These are phyloP conservation scores for Talaromyces proteolyticus DNA, from an alignment of 495 filamentous ascomycete species.

Conservation along the genomic window DNA sequence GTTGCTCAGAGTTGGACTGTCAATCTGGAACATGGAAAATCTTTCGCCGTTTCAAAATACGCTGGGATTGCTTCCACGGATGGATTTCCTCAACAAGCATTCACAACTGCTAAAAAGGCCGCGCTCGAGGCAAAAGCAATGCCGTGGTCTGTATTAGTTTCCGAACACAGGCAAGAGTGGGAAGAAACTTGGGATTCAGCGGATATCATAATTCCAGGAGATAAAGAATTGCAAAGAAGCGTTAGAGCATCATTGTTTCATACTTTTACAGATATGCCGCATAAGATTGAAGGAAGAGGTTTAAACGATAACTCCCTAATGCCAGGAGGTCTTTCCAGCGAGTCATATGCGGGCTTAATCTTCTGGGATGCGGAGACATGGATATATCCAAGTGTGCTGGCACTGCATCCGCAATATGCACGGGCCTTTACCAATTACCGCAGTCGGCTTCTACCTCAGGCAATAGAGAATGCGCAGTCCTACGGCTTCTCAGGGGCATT, in stretches of 20 bases:
- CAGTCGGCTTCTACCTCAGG: constrained; percentile 37
- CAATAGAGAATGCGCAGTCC: constrained; percentile 41
- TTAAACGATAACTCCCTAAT: constrained; percentile 47
- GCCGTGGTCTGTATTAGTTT: not conserved
- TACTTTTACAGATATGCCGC: not conserved
- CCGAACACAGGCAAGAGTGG: constrained; percentile 1
- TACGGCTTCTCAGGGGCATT: constrained; percentile 39
- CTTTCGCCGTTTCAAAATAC: constrained; percentile 40
- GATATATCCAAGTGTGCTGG: constrained; percentile 50
- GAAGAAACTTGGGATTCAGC: not conserved
- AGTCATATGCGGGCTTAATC: constrained; percentile 49
- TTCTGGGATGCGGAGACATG: constrained; percentile 57
- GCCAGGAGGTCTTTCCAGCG: constrained; percentile 48
- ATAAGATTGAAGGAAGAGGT: not conserved
- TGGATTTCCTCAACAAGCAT: constrained; percentile 36
- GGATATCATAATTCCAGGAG: constrained; percentile 2
- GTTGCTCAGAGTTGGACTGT: constrained; percentile 46
- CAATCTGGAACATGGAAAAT: constrained; percentile 26
- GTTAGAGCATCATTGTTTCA: constrained; percentile 2
- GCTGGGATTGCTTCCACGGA: constrained; percentile 48
- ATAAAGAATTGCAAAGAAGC: not conserved
- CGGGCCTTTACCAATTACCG: constrained; percentile 48
- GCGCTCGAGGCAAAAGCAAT: constrained; percentile 11
- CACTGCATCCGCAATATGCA: constrained; percentile 38
- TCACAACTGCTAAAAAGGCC: constrained; percentile 32